These are phyloP conservation scores for Forsythia viridissima DNA, from an alignment of 257 asterid genomes.

Conservation along the genomic window DNA sequence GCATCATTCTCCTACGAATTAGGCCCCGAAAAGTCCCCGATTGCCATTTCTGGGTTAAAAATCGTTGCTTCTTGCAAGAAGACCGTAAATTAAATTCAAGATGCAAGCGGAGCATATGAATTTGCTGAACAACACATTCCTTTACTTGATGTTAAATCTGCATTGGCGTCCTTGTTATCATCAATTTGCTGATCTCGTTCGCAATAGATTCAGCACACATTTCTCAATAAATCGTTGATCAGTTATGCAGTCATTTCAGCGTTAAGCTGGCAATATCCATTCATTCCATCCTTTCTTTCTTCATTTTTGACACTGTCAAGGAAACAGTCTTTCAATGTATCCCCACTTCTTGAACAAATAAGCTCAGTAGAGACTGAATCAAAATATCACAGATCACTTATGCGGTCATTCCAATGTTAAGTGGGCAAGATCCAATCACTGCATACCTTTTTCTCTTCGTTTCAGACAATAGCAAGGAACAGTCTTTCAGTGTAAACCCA, in stretches of 20 bases:
- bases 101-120: conserved; percentile 31
- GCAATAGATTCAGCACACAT: conserved; percentile 7
- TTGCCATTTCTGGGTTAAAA: conserved; percentile 21
- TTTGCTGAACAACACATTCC: conserved; percentile 25
- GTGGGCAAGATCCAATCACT: not conserved
- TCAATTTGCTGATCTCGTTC: conserved; percentile 19
- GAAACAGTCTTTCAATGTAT: not conserved
- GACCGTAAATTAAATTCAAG: conserved; percentile 25
- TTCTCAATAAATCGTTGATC: conserved; percentile 11
- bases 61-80: conserved; percentile 8
- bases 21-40: conserved; percentile 31
- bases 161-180: conserved; percentile 18
- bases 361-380: not conserved
- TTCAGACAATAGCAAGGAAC: conserved; percentile 28
- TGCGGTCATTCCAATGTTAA: not conserved
- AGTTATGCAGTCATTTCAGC: conserved; percentile 13
- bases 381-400: no score
- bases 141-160: conserved; percentile 21
- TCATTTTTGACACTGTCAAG: not conserved
- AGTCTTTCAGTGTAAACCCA: conserved; percentile 32
- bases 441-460: conserved; percentile 25
- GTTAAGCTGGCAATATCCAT: conserved; percentile 15
- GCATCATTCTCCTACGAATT: conserved; percentile 42
- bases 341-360: not conserved
- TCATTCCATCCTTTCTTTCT: no score